These are phyloP conservation scores for Epichloe typhina DNA, from an alignment of 2,329 filamentous ascomycete species.

Conservation along the genomic window DNA sequence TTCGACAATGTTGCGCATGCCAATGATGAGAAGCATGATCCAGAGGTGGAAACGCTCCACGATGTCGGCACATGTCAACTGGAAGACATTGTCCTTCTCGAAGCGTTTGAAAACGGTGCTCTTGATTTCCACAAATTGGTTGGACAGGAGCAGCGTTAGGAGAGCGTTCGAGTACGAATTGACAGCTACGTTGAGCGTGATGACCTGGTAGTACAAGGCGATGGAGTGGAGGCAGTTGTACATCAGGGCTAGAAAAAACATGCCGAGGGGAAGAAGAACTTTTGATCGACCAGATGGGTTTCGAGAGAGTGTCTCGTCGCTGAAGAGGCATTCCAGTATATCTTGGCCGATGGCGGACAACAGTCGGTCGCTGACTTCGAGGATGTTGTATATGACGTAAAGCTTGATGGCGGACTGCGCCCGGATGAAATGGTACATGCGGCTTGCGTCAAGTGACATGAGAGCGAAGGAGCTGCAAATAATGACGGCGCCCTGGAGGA, in stretches of 20 bases:
- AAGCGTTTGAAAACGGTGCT: constrained; percentile 97
- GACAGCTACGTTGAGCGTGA: constrained; percentile 93
- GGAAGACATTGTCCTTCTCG: constrained; percentile 94
- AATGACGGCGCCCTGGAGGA: constrained; percentile 81
- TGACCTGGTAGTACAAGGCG: constrained; percentile 90
- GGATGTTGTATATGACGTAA: constrained; percentile 96
- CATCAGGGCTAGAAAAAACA: constrained; percentile 73
- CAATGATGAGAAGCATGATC: constrained; percentile 95
- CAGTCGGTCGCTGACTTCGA: constrained; percentile 83
- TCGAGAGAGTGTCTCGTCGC: constrained; percentile 78
- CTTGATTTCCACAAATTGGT: constrained; percentile 98
- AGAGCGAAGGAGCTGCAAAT: constrained; percentile 73
- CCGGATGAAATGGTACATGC: constrained; percentile 96
- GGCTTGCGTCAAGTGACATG: constrained; percentile 85
- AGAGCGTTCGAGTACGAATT: constrained; percentile 97
- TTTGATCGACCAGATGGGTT: constrained; percentile 84
- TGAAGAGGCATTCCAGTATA: constrained; percentile 90
- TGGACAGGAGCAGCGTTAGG: constrained; percentile 82
- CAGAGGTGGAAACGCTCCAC: constrained; percentile 96
- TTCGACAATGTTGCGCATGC: constrained; percentile 89
- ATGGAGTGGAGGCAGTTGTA: constrained; percentile 86
- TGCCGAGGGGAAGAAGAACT: constrained; percentile 73
- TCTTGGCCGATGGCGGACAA: constrained; percentile 89
- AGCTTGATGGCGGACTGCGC: constrained; percentile 95
- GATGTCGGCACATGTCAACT: constrained; percentile 89